A percentile compares a stretch with the other conserved stretches of the same genome.
Evolutionary conservation across 345 rosid species (phyloP).

Genomic region (Carallia brachiata): DNA sequence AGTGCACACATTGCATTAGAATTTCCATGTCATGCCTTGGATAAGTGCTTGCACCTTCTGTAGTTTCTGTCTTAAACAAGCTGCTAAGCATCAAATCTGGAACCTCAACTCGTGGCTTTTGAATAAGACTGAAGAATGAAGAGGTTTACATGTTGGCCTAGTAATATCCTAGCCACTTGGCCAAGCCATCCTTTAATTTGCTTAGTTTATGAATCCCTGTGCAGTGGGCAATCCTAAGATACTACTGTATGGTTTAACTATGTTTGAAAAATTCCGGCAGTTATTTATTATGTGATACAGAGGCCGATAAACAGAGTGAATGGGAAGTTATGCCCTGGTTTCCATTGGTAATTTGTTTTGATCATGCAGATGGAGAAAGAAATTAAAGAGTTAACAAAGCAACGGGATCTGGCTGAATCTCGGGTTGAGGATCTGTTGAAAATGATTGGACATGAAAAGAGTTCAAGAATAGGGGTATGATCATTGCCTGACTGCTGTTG

Average conservation of each 20-base stretch:
- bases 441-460: constrained; percentile 57
- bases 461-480: constrained; percentile 48
- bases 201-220: constrained; percentile 5
- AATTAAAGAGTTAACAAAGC: constrained; percentile 70
- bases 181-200: too few species aligned
- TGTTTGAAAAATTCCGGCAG: background rate
- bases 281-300: too few species aligned
- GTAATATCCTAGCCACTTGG: too few species aligned
- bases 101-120: background rate
- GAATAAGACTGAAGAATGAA: background rate
- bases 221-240: background rate
- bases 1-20: too few species aligned
- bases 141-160: background rate
- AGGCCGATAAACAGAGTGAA: background rate
- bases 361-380: constrained; percentile 79
- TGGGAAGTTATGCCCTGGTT: background rate
- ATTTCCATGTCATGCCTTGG: too few species aligned
- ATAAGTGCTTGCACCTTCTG: too few species aligned
- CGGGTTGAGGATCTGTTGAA: constrained; percentile 68
- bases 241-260: background rate
- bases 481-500: constrained; percentile 6
- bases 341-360: constrained; percentile 18
- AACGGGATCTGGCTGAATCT: constrained; percentile 83
- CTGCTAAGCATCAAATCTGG: background rate
- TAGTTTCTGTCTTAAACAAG: too few species aligned